Conservation (phyloP, 2,329 filamentous ascomycete genomes). For the Aspergillus oerlinghausenensis region DNA sequence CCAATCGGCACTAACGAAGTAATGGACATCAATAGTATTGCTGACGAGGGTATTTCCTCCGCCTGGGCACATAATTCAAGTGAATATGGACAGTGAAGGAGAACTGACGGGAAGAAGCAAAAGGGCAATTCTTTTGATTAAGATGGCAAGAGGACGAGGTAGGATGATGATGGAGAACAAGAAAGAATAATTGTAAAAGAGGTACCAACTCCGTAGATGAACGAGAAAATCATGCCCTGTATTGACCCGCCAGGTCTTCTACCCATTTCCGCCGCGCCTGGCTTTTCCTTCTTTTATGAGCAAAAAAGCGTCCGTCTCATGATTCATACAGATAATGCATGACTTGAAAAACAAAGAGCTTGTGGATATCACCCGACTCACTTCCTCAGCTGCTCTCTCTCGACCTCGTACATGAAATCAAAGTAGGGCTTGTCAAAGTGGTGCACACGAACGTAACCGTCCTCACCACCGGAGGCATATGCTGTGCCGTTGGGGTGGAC, state of each 20-base stretch:
- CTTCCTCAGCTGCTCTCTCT: constrained; percentile 65
- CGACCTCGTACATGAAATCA: constrained; percentile 98
- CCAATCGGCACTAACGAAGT: not conserved
- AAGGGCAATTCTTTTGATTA: constrained; percentile 32
- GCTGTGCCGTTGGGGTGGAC: constrained; percentile 85
- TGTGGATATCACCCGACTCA: constrained; percentile 23
- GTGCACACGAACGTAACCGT: constrained; percentile 96
- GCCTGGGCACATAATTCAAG: not conserved
- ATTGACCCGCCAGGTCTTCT: constrained; percentile 23
- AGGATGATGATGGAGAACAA: constrained; percentile 10
- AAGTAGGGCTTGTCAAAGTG: constrained; percentile 99
- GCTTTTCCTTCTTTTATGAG: constrained; percentile 13
- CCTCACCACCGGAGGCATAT: constrained; percentile 94
- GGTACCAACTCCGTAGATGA: constrained; percentile 38
- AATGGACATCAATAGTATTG: not conserved
- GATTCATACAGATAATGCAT: constrained; percentile 34
- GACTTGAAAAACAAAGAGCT: constrained; percentile 16
- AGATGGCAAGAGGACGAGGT: constrained; percentile 6
- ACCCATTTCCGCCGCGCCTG: constrained; percentile 20
- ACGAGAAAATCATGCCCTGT: constrained; percentile 33
- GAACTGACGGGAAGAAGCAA: constrained; percentile 17
- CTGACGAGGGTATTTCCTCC: not conserved
- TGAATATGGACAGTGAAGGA: not conserved
- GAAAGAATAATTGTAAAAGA: constrained; percentile 24
- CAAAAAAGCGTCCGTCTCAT: constrained; percentile 28